Evolutionary conservation across 1,139 yeast species (phyloP).

Genomic region (Blastobotrys serpentis): DNA sequence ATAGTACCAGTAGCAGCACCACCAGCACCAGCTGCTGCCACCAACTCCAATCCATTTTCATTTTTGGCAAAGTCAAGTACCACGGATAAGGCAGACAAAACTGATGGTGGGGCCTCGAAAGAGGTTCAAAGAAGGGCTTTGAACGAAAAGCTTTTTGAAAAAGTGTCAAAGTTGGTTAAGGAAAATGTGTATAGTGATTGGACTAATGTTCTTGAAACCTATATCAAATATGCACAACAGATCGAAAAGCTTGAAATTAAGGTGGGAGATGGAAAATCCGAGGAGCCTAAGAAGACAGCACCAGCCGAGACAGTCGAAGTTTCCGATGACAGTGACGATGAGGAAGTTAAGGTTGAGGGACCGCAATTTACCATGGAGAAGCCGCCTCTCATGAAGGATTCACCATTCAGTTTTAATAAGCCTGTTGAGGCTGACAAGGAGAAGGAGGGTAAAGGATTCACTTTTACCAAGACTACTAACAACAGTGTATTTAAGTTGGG

Average conservation of each 20-base stretch:
- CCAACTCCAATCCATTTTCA: slow-evolving; percentile 13
- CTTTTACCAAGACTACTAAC: slow-evolving; percentile 16
- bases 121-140: slow-evolving; percentile 47
- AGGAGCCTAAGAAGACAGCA: neutral
- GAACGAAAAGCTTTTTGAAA: slow-evolving; percentile 59
- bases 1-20: slow-evolving; percentile 11
- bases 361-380: slow-evolving; percentile 26
- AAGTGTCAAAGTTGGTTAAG: slow-evolving; percentile 46
- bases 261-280: slow-evolving; percentile 1
- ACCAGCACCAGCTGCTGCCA: slow-evolving; percentile 1
- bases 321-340: slow-evolving; percentile 24
- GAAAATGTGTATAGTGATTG: slow-evolving; percentile 58
- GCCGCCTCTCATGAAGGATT: slow-evolving; percentile 24
- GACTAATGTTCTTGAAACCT: slow-evolving; percentile 56
- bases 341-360: slow-evolving; percentile 26
- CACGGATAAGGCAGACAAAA: neutral
- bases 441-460: slow-evolving; percentile 16
- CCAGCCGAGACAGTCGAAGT: neutral
- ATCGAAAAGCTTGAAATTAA: slow-evolving; percentile 34
- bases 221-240: slow-evolving; percentile 53
- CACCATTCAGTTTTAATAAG: slow-evolving; percentile 24
- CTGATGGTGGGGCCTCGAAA: slow-evolving; percentile 11
- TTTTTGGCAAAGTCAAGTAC: neutral
- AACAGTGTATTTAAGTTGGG: slow-evolving; percentile 19
- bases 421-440: slow-evolving; percentile 14